These are phyloP conservation scores for Paracamarosporium sp. DNA, from an alignment of 2,329 filamentous ascomycete species.

Conservation along the genomic window DNA sequence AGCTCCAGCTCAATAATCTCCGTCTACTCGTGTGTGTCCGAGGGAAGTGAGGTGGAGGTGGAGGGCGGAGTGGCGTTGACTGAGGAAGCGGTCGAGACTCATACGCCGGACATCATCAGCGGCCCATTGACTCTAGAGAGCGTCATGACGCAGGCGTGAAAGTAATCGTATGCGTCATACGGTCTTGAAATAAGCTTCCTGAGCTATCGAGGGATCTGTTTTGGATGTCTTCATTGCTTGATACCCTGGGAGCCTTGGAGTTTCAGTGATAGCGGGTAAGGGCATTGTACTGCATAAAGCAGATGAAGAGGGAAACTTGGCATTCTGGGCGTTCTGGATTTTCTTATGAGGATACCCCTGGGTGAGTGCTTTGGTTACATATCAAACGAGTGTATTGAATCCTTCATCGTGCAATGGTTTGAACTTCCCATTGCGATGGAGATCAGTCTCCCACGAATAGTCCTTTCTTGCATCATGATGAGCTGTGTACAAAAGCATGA, in stretches of 20 bases:
- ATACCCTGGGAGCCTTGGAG: too few species aligned
- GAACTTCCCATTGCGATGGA: too few species aligned
- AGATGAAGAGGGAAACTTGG: not conserved
- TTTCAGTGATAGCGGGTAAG: not conserved
- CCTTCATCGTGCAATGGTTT: too few species aligned
- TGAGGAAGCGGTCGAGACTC: constrained; percentile 62
- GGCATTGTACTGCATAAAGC: not conserved
- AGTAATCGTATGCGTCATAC: not conserved
- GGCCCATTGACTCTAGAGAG: constrained; percentile 18
- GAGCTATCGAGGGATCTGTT: not conserved
- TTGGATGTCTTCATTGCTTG: too few species aligned
- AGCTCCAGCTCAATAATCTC: constrained; percentile 27
- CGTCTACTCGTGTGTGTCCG: constrained; percentile 28
- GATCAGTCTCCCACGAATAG: too few species aligned
- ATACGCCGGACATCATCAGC: constrained; percentile 45
- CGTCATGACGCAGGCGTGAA: constrained; percentile 37
- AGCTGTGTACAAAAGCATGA: too few species aligned
- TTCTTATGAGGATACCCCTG: not conserved
- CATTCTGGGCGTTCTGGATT: not conserved
- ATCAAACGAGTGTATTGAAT: too few species aligned
- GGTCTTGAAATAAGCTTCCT: not conserved
- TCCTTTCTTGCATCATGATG: too few species aligned
- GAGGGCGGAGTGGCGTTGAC: constrained; percentile 62
- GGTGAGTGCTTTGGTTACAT: not conserved
- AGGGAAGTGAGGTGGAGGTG: constrained; percentile 54